Evolutionary conservation across 352 stramenopile species (phyloP).

Genomic region (Phytophthora kernoviae): DNA sequence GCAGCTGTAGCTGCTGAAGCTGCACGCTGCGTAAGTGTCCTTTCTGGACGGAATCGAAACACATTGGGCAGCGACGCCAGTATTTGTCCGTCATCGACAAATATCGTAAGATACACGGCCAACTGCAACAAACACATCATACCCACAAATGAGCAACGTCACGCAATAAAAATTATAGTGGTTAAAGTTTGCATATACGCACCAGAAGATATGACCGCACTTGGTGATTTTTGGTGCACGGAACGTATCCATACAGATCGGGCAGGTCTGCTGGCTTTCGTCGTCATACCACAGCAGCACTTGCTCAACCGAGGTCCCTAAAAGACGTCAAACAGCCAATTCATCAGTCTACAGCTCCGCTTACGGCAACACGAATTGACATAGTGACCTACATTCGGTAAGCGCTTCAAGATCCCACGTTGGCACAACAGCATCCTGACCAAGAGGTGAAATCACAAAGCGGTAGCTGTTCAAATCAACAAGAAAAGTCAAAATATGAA

Average conservation of each 20-base stretch:
- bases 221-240: conserved; percentile 87
- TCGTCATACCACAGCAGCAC: conserved; percentile 82
- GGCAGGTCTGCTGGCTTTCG: conserved; percentile 58
- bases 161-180: not conserved
- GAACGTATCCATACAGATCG: conserved; percentile 82
- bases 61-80: conserved; percentile 88
- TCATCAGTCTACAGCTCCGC: not conserved
- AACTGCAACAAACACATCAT: conserved; percentile 39
- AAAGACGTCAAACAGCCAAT: not conserved
- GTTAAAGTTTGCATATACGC: conserved; percentile 3
- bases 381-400: conserved; percentile 69
- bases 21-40: conserved; percentile 75
- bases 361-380: not conserved
- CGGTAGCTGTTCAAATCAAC: conserved; percentile 56
- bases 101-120: conserved; percentile 84
- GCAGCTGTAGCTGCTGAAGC: conserved; percentile 59
- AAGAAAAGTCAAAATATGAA: conserved; percentile 2
- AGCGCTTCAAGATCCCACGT: conserved; percentile 80
- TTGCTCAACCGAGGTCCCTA: conserved; percentile 86
- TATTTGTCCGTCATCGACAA: conserved; percentile 88
- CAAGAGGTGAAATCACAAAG: conserved; percentile 76
- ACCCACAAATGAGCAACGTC: not conserved
- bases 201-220: conserved; percentile 89
- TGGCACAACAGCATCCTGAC: conserved; percentile 44
- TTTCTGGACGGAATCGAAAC: conserved; percentile 88